Conservation (phyloP, 78 protist genomes). For the Polysphondylium violaceum region DNA sequence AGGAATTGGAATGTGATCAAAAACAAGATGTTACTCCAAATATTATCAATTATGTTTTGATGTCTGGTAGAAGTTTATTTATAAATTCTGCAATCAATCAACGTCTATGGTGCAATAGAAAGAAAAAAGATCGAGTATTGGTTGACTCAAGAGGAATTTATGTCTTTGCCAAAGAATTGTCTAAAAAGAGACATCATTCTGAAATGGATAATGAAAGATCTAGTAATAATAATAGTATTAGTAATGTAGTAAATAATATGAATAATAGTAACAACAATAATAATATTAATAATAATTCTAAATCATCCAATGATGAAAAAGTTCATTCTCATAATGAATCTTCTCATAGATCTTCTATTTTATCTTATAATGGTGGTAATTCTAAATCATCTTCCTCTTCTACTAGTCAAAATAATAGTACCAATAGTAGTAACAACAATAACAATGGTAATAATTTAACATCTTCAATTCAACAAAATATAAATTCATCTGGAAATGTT, state of each 20-base stretch:
- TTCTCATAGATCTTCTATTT: background rate
- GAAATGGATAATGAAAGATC: background rate
- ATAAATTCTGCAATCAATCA: constrained; percentile 24
- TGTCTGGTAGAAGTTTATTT: constrained; percentile 63
- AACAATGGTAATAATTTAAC: background rate
- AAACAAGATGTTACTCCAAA: constrained; percentile 40
- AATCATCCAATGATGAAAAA: background rate
- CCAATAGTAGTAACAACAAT: background rate
- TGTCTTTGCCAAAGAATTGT: constrained; percentile 34
- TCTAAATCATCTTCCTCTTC: background rate
- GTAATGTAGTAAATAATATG: background rate
- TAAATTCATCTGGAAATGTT: constrained; percentile 18
- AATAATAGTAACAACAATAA: background rate
- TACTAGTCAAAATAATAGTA: too few relatives aligned
- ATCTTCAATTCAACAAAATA: constrained; percentile 5
- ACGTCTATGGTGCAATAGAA: constrained; percentile 74
- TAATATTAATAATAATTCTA: too few relatives aligned
- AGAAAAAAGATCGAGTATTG: constrained; percentile 46
- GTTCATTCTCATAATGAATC: background rate
- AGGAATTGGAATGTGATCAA: constrained; percentile 52
- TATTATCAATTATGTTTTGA: constrained; percentile 35
- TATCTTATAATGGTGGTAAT: background rate
- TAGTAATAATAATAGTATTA: background rate
- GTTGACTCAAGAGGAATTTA: constrained; percentile 36
- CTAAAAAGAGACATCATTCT: constrained; percentile 12